Conservation (phyloP, 2,329 filamentous ascomycete genomes). For the Furcasterigmium sp. region DNA sequence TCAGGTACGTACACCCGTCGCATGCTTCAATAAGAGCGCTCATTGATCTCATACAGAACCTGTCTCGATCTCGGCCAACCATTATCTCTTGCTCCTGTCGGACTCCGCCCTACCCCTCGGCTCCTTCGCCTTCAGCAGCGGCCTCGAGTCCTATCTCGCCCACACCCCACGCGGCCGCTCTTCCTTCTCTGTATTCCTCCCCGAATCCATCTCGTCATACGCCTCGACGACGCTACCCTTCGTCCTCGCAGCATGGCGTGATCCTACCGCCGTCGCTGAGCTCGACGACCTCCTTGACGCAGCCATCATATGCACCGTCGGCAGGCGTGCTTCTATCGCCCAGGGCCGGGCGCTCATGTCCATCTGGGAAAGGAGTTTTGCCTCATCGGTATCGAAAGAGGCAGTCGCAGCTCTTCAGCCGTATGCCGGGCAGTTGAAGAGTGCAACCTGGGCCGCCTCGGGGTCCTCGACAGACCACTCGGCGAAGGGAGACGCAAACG, state of each 20-base stretch:
- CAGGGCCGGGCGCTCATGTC: constrained; percentile 71
- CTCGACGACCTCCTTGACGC: constrained; percentile 77
- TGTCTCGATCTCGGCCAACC: constrained; percentile 30
- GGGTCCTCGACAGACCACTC: background rate
- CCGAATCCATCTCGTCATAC: constrained; percentile 64
- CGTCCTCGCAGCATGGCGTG: constrained; percentile 60
- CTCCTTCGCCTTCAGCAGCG: constrained; percentile 82
- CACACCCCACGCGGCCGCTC: constrained; percentile 45
- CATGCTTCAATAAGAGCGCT: constrained; percentile 8
- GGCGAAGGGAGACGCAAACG: constrained; percentile 1
- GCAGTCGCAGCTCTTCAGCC: constrained; percentile 21
- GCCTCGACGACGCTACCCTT: constrained; percentile 71
- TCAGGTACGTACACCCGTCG: too few species aligned
- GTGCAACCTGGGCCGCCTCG: background rate
- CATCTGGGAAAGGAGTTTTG: constrained; percentile 71
- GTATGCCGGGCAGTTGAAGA: constrained; percentile 29
- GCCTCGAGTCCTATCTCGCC: constrained; percentile 75
- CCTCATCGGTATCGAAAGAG: constrained; percentile 23
- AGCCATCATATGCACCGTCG: constrained; percentile 72
- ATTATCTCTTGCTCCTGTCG: constrained; percentile 71
- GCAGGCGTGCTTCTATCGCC: constrained; percentile 66
- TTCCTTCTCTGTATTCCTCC: constrained; percentile 62
- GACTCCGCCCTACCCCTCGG: constrained; percentile 79
- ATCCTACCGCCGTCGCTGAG: constrained; percentile 41
- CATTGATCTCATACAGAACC: constrained; percentile 3